Evolutionary conservation across 345 rosid species (phyloP).

Genomic region (Heritiera littoralis): DNA sequence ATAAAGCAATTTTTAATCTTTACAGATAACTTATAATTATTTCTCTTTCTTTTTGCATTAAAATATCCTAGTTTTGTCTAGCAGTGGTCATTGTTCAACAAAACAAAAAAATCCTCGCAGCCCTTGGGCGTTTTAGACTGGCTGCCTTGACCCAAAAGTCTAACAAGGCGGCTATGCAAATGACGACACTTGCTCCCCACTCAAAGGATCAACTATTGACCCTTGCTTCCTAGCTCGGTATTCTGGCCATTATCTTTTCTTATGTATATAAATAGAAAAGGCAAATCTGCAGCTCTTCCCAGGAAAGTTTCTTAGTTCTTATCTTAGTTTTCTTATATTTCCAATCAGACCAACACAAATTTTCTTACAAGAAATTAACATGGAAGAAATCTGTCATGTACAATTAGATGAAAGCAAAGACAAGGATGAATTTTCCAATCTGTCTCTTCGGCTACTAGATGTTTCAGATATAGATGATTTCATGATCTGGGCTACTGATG

Average conservation of each 20-base stretch:
- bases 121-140: background rate
- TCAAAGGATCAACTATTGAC: slow-evolving; percentile 11
- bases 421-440: slow-evolving; percentile 1
- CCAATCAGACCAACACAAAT: background rate
- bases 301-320: too few relatives aligned
- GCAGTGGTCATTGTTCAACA: too few relatives aligned
- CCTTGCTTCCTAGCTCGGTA: slow-evolving; percentile 5
- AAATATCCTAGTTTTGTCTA: too few relatives aligned
- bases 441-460: slow-evolving; percentile 48
- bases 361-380: background rate
- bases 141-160: background rate
- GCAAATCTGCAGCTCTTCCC: background rate
- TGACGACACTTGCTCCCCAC: slow-evolving; percentile 17
- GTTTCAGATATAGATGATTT: slow-evolving; percentile 53
- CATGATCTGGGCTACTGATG: slow-evolving; percentile 71
- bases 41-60: too few relatives aligned
- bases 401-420: background rate
- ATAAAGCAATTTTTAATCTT: too few relatives aligned
- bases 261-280: background rate
- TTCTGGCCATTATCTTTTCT: background rate
- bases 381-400: background rate
- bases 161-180: background rate
- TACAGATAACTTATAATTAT: too few relatives aligned
- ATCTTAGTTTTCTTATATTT: background rate
- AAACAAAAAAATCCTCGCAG: too few relatives aligned